Evolutionary conservation across 371 early-diverging fungal genomes (phyloP).

Genomic region (Chytridium lagenaria): DNA sequence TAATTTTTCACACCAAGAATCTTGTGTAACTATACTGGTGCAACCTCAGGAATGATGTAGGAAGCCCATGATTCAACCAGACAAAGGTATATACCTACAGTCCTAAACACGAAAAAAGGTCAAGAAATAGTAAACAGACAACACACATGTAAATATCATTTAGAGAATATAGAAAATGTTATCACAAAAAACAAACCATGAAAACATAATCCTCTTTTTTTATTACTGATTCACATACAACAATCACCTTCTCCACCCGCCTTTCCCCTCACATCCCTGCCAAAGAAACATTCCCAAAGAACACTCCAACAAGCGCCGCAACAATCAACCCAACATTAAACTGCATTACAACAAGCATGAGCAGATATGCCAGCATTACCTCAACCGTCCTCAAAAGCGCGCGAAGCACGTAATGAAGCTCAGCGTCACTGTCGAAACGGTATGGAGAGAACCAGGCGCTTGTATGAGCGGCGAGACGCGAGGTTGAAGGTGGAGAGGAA

Average conservation of each 20-base stretch:
- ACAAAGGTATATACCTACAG: too few species aligned
- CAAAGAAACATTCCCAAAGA: conserved; percentile 8
- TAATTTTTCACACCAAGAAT: too few species aligned
- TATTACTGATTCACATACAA: conserved; percentile 11
- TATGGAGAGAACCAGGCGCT: neutral
- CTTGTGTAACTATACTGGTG: too few species aligned
- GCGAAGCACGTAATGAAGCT: neutral
- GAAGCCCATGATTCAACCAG: too few species aligned
- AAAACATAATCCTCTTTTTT: too few species aligned
- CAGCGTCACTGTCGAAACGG: neutral
- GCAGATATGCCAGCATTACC: conserved; percentile 14
- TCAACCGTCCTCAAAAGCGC: conserved; percentile 1
- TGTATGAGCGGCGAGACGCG: neutral
- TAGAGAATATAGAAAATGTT: too few species aligned
- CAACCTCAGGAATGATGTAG: too few species aligned
- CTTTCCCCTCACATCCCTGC: conserved; percentile 7
- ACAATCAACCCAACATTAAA: conserved; percentile 16
- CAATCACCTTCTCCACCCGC: conserved; percentile 11
- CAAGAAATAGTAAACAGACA: too few species aligned
- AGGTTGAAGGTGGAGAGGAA: neutral
- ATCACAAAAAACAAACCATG: too few species aligned
- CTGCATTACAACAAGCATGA: conserved; percentile 22
- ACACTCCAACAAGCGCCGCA: conserved; percentile 8
- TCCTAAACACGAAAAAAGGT: too few species aligned
- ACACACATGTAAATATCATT: too few species aligned